phyloP scores from a whole-genome alignment of 192 early-diverging fungal genomes.

The Entophlyctis luteolus region DNA sequence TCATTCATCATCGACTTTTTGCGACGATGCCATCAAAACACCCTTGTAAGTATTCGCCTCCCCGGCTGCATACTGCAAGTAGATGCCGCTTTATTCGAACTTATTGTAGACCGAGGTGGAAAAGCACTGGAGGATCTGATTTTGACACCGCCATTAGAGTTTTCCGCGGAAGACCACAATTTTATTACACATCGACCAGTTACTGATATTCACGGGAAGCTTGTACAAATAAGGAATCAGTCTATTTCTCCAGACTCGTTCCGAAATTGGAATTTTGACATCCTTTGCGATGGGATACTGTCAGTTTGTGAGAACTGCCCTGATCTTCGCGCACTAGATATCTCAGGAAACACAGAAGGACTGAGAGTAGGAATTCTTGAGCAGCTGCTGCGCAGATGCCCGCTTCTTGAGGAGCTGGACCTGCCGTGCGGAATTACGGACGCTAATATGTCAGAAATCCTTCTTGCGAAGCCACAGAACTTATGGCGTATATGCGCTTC shows the following conservation, averaged over 20 bases:
- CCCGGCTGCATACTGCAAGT: constrained; percentile 11
- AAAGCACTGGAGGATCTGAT: constrained; percentile 21
- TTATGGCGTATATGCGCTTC: constrained; percentile 22
- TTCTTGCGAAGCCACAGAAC: constrained; percentile 14
- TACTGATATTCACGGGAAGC: too few species aligned
- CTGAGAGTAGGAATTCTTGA: constrained; percentile 15
- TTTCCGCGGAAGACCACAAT: too few species aligned
- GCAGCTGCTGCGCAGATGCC: not conserved
- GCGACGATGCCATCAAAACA: constrained; percentile 14
- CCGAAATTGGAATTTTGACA: constrained; percentile 13
- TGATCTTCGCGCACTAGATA: constrained; percentile 17
- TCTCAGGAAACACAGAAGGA: constrained; percentile 23
- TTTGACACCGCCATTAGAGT: constrained; percentile 19
- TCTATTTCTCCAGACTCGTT: too few species aligned
- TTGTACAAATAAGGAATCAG: too few species aligned
- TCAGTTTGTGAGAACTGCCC: not conserved
- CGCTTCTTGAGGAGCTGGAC: constrained; percentile 22
- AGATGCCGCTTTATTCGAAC: not conserved
- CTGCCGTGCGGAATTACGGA: constrained; percentile 24
- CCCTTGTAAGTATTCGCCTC: constrained; percentile 3
- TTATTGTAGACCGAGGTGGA: constrained; percentile 22
- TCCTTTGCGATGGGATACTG: not conserved
- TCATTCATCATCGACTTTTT: constrained; percentile 21
- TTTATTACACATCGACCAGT: too few species aligned
- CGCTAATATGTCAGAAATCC: constrained; percentile 13